These are phyloP conservation scores for Mucuna pruriens DNA, from an alignment of 306 rosid species.

Conservation along the genomic window DNA sequence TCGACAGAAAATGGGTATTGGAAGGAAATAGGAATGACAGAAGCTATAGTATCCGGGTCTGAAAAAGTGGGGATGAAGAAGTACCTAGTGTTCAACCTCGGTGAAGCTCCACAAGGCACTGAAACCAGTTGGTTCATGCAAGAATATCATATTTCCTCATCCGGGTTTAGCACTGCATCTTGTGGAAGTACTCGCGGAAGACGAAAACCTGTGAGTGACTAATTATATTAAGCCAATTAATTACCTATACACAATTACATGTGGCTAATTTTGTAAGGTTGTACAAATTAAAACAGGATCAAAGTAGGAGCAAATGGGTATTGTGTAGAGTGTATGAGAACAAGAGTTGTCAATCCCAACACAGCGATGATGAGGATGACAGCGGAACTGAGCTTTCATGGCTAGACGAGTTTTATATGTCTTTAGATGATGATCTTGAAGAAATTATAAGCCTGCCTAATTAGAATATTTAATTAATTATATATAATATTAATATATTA, in stretches of 20 bases:
- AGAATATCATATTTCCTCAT: slow-evolving; percentile 50
- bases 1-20: slow-evolving; percentile 53
- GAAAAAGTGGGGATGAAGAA: slow-evolving; percentile 56
- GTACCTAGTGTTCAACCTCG: slow-evolving; percentile 48
- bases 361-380: slow-evolving; percentile 43
- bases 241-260: neutral
- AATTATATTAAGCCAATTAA: neutral
- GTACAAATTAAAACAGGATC: slow-evolving; percentile 43
- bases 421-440: slow-evolving; percentile 55
- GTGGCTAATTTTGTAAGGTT: too few species aligned
- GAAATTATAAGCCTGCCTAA: slow-evolving; percentile 27
- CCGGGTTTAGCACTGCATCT: slow-evolving; percentile 15
- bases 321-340: slow-evolving; percentile 59
- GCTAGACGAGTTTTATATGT: slow-evolving; percentile 50
- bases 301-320: slow-evolving; percentile 47
- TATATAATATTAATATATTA: too few species aligned
- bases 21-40: slow-evolving; percentile 48
- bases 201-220: slow-evolving; percentile 34
- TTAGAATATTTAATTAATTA: neutral
- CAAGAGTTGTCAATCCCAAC: slow-evolving; percentile 26
- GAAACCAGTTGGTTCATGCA: slow-evolving; percentile 62
- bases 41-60: slow-evolving; percentile 40
- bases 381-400: slow-evolving; percentile 57
- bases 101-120: slow-evolving; percentile 42
- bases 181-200: slow-evolving; percentile 24